Evolutionary conservation across 345 rosid species (phyloP), one percentile per base, ranked within the genome.

Genomic region (Reutealis trisperma): DNA sequence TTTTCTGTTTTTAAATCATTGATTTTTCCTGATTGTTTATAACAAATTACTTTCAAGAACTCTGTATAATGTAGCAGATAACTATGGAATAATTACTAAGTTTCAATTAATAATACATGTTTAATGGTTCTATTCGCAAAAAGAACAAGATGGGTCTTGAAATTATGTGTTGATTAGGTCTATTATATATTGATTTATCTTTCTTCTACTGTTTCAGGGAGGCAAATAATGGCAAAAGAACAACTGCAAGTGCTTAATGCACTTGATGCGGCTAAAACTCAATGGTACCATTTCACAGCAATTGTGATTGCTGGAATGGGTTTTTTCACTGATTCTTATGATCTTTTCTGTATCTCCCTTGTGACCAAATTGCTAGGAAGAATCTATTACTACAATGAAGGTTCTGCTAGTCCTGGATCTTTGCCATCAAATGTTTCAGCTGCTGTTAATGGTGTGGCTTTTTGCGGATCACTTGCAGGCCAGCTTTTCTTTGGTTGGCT

Each of bases 401-500:
- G 91, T 18, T 82, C 90, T 1, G 44, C 71, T 21, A 80, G 81
- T 24, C 95, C 97, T 12, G 92, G 94, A 2, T 32, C 79, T 4
- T 84, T 93, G 22, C 98, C 96, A 61, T 79, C 86, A 19, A 85
- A 77, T 8, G 88, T 90, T 5, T 9, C 88, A 7, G 81, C 98
- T 7, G 93, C 94, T 11, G 92, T 91, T 44, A 90, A 83, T 61
- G 96, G 96, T 8, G 94, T 93, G 5, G 94, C 98, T 19, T 83
- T 93, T 51, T 87, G 89, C 1, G 96, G 96, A 18, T 89, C 94
- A 74, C 85, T 93, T 2, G 74, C 89, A 0, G 95, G 97, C 37
- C 97, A 93, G 85, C 89, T 93, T 32, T 93, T 91, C 84, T 93
- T 93, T 34, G 94, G 98, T 3, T 90, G 89, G 90, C 91, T 93